Percentiles rank a stretch among this genome's conserved stretches.
phyloP scores from a whole-genome alignment of 108 stramenopile genomes.

The Chaetoceros muelleri region DNA sequence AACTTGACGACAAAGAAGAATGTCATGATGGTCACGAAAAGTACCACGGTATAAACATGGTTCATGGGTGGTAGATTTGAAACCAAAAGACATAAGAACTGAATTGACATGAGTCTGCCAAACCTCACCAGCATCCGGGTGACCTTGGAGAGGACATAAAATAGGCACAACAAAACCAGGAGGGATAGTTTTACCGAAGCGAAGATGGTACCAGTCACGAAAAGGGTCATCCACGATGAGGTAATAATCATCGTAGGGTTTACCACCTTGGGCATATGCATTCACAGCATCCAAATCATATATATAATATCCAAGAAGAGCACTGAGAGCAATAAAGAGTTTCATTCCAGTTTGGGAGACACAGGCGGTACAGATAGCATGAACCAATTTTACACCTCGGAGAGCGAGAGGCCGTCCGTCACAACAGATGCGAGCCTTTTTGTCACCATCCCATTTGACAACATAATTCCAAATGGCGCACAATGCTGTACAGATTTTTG shows the following conservation, averaged over 20 bases:
- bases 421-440: neutral
- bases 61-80: slow-evolving; percentile 9
- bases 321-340: neutral
- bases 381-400: neutral
- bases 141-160: neutral
- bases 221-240: neutral
- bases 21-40: slow-evolving; percentile 2
- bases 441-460: neutral
- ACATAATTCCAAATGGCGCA: neutral
- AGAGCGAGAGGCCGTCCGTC: neutral
- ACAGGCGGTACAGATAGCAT: neutral
- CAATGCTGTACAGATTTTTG: too few relatives aligned
- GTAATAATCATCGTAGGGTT: neutral
- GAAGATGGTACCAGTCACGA: neutral
- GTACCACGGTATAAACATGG: slow-evolving; percentile 8
- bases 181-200: neutral
- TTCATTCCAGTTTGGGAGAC: neutral
- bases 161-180: slow-evolving; percentile 4
- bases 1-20: slow-evolving; percentile 8
- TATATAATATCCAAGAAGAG: neutral
- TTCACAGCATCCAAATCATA: neutral
- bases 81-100: neutral
- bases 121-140: slow-evolving; percentile 4
- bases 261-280: neutral
- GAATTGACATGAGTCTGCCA: slow-evolving; percentile 12